Evolutionary conservation across 2,329 filamentous ascomycete genomes (phyloP).

Genomic region (Epichloe bromicola): DNA sequence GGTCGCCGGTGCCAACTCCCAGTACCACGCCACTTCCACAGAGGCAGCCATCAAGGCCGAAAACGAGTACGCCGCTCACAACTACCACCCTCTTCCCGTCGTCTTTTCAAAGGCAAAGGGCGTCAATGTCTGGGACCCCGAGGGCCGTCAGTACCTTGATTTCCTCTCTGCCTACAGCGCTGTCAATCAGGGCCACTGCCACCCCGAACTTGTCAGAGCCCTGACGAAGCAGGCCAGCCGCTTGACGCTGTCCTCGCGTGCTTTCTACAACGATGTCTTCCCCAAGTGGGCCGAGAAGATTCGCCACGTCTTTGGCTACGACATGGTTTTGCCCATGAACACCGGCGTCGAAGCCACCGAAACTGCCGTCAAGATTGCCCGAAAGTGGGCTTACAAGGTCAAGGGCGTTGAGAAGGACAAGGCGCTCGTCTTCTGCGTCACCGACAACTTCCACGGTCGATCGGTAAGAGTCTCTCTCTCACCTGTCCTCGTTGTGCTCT

Average conservation of each 20-base stretch:
- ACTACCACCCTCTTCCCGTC: slow-evolving; percentile 94
- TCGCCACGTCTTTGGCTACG: slow-evolving; percentile 78
- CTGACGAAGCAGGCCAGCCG: slow-evolving; percentile 80
- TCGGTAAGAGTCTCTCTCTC: slow-evolving; percentile 46
- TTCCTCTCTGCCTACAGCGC: slow-evolving; percentile 97
- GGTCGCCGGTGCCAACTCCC: slow-evolving; percentile 19
- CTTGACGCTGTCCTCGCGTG: slow-evolving; percentile 81
- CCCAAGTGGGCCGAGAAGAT: slow-evolving; percentile 90
- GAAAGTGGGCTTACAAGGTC: slow-evolving; percentile 96
- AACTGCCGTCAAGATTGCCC: slow-evolving; percentile 88
- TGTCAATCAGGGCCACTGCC: slow-evolving; percentile 96
- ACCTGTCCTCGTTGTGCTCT: slow-evolving; percentile 8
- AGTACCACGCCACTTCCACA: slow-evolving; percentile 66
- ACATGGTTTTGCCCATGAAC: slow-evolving; percentile 98
- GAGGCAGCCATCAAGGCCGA: slow-evolving; percentile 68
- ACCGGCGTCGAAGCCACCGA: slow-evolving; percentile 94
- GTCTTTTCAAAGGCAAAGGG: slow-evolving; percentile 81
- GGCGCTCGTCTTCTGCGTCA: slow-evolving; percentile 71
- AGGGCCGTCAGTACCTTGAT: slow-evolving; percentile 90
- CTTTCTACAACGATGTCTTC: slow-evolving; percentile 98
- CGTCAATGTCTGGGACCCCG: slow-evolving; percentile 89
- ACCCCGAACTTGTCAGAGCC: slow-evolving; percentile 87
- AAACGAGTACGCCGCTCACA: slow-evolving; percentile 82
- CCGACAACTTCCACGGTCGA: slow-evolving; percentile 92
- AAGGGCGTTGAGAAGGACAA: slow-evolving; percentile 78